A percentile compares a stretch with the other conserved stretches of the same genome.
Evolutionary conservation across 306 rosid genomes (phyloP).

Genomic region (Cucurbita moschata): DNA sequence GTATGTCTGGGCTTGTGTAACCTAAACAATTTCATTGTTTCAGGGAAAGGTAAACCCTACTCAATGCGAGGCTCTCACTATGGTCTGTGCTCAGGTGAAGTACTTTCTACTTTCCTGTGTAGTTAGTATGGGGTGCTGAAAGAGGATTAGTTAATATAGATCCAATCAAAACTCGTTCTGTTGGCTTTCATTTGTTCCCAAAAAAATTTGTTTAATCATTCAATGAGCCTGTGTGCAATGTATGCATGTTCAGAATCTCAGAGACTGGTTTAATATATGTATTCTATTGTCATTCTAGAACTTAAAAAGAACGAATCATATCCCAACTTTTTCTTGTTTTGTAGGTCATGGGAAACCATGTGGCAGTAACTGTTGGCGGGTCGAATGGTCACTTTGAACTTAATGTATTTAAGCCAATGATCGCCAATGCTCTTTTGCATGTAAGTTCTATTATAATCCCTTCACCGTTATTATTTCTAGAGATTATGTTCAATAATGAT

Average conservation of each 20-base stretch:
- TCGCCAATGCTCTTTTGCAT: constrained; percentile 65
- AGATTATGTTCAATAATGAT: not conserved
- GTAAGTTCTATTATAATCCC: constrained; percentile 31
- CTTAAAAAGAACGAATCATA: not conserved
- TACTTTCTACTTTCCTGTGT: not conserved
- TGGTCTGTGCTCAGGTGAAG: constrained; percentile 98
- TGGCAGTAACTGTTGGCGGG: constrained; percentile 87
- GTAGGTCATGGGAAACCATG: constrained; percentile 97
- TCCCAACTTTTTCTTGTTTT: not conserved
- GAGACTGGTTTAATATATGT: not conserved
- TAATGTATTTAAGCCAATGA: constrained; percentile 92
- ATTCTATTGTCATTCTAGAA: not conserved
- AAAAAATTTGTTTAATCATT: not conserved
- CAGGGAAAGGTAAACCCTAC: constrained; percentile 99
- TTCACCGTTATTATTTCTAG: not conserved
- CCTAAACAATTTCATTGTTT: constrained; percentile 17
- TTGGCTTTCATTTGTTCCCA: not conserved
- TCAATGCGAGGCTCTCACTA: constrained; percentile 96
- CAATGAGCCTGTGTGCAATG: not conserved
- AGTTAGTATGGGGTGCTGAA: not conserved
- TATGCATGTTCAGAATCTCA: not conserved
- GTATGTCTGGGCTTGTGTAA: not conserved
- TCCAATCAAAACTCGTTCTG: not conserved
- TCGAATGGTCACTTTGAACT: constrained; percentile 98
- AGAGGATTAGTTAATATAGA: not conserved